These are phyloP conservation scores for Lachnellula subtilissima DNA, from an alignment of 2,329 filamentous ascomycete genomes.

Conservation along the genomic window DNA sequence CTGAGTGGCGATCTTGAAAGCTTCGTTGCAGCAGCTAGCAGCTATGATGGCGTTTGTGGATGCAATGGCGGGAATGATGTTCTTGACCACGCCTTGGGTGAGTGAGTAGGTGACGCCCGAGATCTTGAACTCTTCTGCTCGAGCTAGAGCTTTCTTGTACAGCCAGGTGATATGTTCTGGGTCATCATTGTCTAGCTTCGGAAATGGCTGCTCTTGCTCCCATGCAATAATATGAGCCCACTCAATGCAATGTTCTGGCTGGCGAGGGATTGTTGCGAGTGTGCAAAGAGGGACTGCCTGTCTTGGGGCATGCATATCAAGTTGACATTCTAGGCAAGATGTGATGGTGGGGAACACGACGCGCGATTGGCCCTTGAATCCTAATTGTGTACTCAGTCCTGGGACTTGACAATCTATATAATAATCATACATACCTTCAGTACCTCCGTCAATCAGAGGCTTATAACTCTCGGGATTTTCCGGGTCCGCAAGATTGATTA, in stretches of 20 bases:
- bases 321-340: constrained; percentile 95
- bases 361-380: constrained; percentile 94
- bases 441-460: constrained; percentile 92
- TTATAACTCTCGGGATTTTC: constrained; percentile 82
- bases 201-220: constrained; percentile 80
- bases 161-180: constrained; percentile 98
- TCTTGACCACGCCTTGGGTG: constrained; percentile 97
- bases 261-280: constrained; percentile 89
- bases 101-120: constrained; percentile 88
- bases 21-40: constrained; percentile 93
- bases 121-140: constrained; percentile 86
- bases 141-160: constrained; percentile 74
- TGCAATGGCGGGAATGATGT: constrained; percentile 97
- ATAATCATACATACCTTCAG: constrained; percentile 57
- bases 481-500: constrained; percentile 84
- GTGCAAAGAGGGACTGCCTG: constrained; percentile 96
- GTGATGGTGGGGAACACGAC: constrained; percentile 90
- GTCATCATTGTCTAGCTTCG: constrained; percentile 88
- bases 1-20: constrained; percentile 84
- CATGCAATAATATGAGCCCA: constrained; percentile 99
- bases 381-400: constrained; percentile 34
- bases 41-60: constrained; percentile 97
- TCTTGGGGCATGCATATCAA: constrained; percentile 97
- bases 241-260: constrained; percentile 97
- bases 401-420: neutral